Conservation (phyloP, 23 red algal species). For the Gracilariopsis chorda region DNA sequence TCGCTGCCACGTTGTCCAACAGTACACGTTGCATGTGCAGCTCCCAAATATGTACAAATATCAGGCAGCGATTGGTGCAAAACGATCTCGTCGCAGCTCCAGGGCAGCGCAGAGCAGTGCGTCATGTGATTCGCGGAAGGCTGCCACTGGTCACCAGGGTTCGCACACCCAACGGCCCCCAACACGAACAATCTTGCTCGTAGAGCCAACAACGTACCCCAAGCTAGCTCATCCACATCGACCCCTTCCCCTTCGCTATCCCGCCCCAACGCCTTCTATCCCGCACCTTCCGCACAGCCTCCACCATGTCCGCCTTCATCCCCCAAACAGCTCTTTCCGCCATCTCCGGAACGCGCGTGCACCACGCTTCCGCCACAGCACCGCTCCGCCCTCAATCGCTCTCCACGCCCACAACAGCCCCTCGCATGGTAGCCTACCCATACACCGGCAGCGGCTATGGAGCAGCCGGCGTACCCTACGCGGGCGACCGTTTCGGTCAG, state of each 20-base stretch:
- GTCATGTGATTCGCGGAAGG: no score
- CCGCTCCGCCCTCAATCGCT: neutral
- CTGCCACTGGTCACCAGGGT: no score
- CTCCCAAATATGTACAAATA: no score
- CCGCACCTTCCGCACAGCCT: neutral
- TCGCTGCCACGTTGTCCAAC: no score
- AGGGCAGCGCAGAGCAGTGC: neutral
- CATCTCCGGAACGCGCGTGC: neutral
- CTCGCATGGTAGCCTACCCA: conserved; percentile 53
- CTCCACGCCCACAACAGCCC: neutral
- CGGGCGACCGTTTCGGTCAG: conserved; percentile 6
- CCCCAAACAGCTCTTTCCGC: neutral
- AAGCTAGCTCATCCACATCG: neutral
- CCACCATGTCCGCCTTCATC: neutral
- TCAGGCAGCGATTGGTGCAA: neutral
- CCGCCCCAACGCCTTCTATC: neutral
- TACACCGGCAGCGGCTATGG: conserved; percentile 70
- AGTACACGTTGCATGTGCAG: no score
- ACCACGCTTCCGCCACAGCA: conserved; percentile 9
- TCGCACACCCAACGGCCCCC: no score
- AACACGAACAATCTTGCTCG: no score
- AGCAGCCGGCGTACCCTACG: conserved; percentile 57
- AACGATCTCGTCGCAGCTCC: neutral
- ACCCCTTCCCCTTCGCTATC: neutral
- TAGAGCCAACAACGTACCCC: no score